A percentile compares a stretch with the other conserved stretches of the same genome.
Conservation (phyloP, 1,284 basidiomycete species). For the Cutaneotrichosporon sp. region DNA sequence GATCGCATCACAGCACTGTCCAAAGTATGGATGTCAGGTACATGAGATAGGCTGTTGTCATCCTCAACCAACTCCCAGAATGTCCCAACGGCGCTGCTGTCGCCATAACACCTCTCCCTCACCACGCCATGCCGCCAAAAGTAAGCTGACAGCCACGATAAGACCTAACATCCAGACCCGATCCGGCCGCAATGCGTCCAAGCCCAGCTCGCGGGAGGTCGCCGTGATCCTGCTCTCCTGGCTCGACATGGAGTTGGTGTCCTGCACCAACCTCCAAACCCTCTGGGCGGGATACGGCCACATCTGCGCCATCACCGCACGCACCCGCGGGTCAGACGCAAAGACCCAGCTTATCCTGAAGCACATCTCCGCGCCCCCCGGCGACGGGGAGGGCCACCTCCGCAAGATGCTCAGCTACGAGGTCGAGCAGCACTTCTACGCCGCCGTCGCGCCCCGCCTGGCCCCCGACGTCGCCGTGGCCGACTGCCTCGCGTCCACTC, state of each 20-base stretch:
- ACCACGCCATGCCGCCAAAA: too few relatives aligned
- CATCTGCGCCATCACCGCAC: conserved; percentile 11
- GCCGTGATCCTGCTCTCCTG: conserved; percentile 3
- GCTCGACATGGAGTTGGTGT: neutral
- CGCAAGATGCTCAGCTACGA: conserved; percentile 21
- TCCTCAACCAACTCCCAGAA: too few relatives aligned
- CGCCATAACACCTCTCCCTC: too few relatives aligned
- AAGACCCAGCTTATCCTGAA: conserved; percentile 11
- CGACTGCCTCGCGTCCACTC: conserved; percentile 1
- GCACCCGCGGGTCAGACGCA: neutral
- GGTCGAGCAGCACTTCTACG: conserved; percentile 20
- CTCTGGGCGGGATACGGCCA: conserved; percentile 21
- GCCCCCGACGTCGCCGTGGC: conserved; percentile 7
- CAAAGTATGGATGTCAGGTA: too few relatives aligned
- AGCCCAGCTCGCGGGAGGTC: conserved; percentile 4
- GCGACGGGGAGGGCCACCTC: conserved; percentile 10
- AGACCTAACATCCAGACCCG: too few relatives aligned
- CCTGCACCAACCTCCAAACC: conserved; percentile 10
- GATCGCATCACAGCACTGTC: too few relatives aligned
- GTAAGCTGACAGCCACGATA: too few relatives aligned
- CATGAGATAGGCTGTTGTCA: too few relatives aligned
- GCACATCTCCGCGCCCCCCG: conserved; percentile 9
- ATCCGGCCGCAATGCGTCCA: neutral
- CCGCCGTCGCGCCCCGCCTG: neutral
- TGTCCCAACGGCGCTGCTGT: too few relatives aligned